Percentiles rank a stretch among this genome's conserved stretches.
Evolutionary conservation across 352 stramenopile species (phyloP).

Genomic region (Thalassiosira allenii): DNA sequence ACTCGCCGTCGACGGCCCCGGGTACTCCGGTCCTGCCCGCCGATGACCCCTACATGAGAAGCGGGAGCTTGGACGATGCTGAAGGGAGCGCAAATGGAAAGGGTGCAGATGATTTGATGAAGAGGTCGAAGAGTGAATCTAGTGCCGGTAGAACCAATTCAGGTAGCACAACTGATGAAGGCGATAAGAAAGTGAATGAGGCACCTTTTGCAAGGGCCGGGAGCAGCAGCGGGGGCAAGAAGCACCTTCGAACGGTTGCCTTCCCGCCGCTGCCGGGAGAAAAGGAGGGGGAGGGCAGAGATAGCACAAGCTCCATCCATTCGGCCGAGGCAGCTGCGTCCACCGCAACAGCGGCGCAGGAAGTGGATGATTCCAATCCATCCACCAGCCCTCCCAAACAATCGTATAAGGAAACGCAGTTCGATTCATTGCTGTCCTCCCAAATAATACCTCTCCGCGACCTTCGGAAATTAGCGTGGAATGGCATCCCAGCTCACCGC

Average conservation of each 20-base stretch:
- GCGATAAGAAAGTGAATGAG: background rate
- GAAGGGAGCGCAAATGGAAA: background rate
- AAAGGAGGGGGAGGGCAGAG: slow-evolving; percentile 22
- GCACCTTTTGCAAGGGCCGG: background rate
- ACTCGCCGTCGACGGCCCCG: slow-evolving; percentile 20
- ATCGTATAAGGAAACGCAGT: slow-evolving; percentile 76
- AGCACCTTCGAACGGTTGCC: slow-evolving; percentile 42
- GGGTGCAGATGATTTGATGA: background rate
- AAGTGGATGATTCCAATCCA: background rate
- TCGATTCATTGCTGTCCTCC: slow-evolving; percentile 65
- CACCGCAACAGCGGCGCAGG: background rate
- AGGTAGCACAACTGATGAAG: slow-evolving; percentile 8
- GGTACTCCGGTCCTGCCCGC: background rate
- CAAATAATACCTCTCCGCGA: slow-evolving; percentile 60
- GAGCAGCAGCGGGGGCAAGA: slow-evolving; percentile 9
- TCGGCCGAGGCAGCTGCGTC: slow-evolving; percentile 19
- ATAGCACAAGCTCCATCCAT: background rate
- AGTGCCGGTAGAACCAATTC: background rate
- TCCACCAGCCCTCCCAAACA: slow-evolving; percentile 8
- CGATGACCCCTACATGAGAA: background rate
- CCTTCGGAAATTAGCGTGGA: slow-evolving; percentile 76
- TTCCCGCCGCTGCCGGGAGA: slow-evolving; percentile 49
- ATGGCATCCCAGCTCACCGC: slow-evolving; percentile 72
- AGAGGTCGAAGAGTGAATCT: slow-evolving; percentile 15
- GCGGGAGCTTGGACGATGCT: background rate